Percentiles rank a stretch among this genome's conserved stretches.
Evolutionary conservation across 345 rosid genomes (phyloP).

Genomic region (Carallia brachiata): DNA sequence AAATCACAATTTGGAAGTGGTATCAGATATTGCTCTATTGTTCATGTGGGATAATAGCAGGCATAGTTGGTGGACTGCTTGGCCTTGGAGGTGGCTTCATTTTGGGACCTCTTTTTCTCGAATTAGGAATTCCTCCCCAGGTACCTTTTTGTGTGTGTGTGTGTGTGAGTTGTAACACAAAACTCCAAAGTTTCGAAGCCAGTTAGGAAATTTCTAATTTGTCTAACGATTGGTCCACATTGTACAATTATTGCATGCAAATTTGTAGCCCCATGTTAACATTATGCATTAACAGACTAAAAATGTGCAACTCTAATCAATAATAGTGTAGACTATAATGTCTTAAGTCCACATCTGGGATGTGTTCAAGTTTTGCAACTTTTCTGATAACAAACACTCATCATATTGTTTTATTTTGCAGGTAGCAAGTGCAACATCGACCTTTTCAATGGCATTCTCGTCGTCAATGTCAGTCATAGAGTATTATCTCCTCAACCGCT

Average conservation of each 20-base stretch:
- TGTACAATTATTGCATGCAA: no score
- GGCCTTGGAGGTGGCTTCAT: slow-evolving; percentile 79
- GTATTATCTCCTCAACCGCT: slow-evolving; percentile 59
- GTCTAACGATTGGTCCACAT: no score
- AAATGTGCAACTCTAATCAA: no score
- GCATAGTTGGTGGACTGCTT: slow-evolving; percentile 71
- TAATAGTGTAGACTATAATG: no score
- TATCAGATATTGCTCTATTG: slow-evolving; percentile 52
- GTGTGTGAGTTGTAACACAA: no score
- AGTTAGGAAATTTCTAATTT: no score
- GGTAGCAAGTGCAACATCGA: slow-evolving; percentile 84
- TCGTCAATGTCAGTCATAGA: slow-evolving; percentile 74
- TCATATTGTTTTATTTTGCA: slow-evolving; percentile 15
- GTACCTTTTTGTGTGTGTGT: slow-evolving; percentile 14
- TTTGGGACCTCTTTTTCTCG: slow-evolving; percentile 72
- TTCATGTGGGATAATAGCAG: slow-evolving; percentile 59
- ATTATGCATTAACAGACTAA: no score
- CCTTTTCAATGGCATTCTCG: slow-evolving; percentile 64
- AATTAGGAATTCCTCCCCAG: slow-evolving; percentile 72
- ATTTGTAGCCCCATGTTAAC: no score
- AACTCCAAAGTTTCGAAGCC: no score
- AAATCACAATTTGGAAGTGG: slow-evolving; percentile 56
- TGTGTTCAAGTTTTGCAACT: no score
- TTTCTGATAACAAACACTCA: neutral
- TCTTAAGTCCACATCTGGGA: no score